These are phyloP conservation scores for Pisolithus marmoratus DNA, from an alignment of 768 basidiomycete genomes.

Conservation along the genomic window DNA sequence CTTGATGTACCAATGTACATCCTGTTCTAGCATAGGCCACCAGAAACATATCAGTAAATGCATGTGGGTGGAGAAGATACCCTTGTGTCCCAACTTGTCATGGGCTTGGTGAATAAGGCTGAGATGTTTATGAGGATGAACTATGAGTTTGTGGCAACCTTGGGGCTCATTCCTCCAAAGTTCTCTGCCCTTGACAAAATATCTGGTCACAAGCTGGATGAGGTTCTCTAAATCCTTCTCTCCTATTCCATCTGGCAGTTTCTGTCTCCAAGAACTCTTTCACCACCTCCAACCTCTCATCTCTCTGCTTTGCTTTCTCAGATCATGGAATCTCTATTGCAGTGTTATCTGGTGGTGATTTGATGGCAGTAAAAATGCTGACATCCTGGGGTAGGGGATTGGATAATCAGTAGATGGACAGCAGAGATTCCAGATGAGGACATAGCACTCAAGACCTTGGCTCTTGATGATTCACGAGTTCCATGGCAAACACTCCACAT, in stretches of 20 bases:
- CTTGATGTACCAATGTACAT: constrained; percentile 16
- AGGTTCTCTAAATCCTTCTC: neutral
- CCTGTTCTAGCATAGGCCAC: constrained; percentile 1
- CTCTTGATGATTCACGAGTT: neutral
- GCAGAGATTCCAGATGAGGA: neutral
- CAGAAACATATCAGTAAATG: neutral
- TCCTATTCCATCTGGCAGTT: neutral
- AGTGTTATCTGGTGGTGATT: too few relatives aligned
- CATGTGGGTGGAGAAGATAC: neutral
- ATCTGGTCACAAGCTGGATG: neutral
- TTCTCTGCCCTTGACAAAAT: neutral
- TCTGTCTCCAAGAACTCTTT: neutral
- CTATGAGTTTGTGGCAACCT: neutral
- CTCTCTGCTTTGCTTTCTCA: neutral
- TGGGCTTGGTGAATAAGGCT: neutral
- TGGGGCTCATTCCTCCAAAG: neutral
- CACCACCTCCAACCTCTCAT: neutral
- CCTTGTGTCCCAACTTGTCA: constrained; percentile 5
- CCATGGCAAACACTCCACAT: neutral
- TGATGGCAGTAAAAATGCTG: too few relatives aligned
- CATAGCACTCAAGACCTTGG: neutral
- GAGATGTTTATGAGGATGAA: neutral
- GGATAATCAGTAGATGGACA: neutral
- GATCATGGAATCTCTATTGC: neutral
- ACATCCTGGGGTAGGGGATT: neutral